Conservation (phyloP, 495 filamentous ascomycete genomes). For the Mycothermus thermophilus region DNA sequence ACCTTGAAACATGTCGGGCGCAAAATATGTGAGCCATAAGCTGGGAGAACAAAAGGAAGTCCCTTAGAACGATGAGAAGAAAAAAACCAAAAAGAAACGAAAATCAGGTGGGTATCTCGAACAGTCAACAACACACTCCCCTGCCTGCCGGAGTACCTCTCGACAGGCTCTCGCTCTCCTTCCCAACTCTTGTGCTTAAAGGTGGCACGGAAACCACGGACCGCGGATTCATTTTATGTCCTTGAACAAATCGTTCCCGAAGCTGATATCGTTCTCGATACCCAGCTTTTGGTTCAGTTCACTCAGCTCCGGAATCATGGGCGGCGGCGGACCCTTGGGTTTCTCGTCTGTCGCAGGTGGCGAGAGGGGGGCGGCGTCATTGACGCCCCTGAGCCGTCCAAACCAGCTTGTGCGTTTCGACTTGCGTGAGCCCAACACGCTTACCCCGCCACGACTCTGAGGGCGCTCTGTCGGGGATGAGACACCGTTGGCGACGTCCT, state of each 20-base stretch:
- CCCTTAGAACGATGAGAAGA: neutral
- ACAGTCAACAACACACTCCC: conserved; percentile 6
- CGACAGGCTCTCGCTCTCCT: neutral
- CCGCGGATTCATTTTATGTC: conserved; percentile 42
- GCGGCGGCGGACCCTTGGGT: conserved; percentile 38
- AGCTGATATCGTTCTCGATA: conserved; percentile 20
- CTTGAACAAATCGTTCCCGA: conserved; percentile 48
- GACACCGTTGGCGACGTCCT: conserved; percentile 9
- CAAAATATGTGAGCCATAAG: too few species aligned
- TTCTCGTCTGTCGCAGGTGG: conserved; percentile 20
- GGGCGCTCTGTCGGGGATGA: too few species aligned
- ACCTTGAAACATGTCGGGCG: too few species aligned
- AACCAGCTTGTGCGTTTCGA: conserved; percentile 38
- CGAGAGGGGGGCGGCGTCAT: conserved; percentile 12
- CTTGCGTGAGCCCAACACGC: conserved; percentile 26
- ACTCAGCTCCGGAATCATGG: conserved; percentile 46
- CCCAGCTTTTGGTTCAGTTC: conserved; percentile 35
- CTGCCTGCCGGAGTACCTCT: neutral
- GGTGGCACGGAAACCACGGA: too few species aligned
- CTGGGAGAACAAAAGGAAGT: too few species aligned
- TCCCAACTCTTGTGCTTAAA: too few species aligned
- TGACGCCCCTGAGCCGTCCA: conserved; percentile 26
- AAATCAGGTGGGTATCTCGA: conserved; percentile 23
- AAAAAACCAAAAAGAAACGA: conserved; percentile 1
- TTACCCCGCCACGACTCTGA: conserved; percentile 22